Evolutionary conservation across 805 yeast species (phyloP).

Genomic region (Saccharomycopsis sp.): DNA sequence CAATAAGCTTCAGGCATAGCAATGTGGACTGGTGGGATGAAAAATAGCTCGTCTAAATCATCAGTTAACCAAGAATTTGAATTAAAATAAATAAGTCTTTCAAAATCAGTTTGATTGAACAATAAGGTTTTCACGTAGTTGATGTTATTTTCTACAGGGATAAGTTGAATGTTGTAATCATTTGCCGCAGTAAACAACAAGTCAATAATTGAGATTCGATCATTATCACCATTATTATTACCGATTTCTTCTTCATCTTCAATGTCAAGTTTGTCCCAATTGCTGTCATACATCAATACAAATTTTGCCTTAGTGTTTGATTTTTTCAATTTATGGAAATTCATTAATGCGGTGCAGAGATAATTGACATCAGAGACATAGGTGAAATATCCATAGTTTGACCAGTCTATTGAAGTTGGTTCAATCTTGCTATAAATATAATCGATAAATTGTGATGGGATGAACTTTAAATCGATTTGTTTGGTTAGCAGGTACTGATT

Average conservation of each 20-base stretch:
- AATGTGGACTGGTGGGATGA: conserved; percentile 7
- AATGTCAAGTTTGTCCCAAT: conserved; percentile 3
- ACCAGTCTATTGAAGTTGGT: neutral
- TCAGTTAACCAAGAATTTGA: neutral
- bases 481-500: neutral
- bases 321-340: neutral
- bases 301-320: neutral
- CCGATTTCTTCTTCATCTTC: conserved; percentile 2
- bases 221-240: neutral
- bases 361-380: conserved; percentile 4
- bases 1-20: conserved; percentile 8
- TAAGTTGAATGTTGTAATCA: neutral
- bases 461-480: neutral
- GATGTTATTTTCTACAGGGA: neutral
- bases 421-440: neutral
- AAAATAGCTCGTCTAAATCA: conserved; percentile 8
- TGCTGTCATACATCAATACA: neutral
- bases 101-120: conserved; percentile 7
- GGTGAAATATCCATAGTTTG: conserved; percentile 3
- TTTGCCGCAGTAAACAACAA: conserved; percentile 1
- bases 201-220: conserved; percentile 4
- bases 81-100: conserved; percentile 3
- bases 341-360: conserved; percentile 6
- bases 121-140: conserved; percentile 1
- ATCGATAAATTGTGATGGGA: neutral